Evolutionary conservation across 2,329 filamentous ascomycete genomes (phyloP), one percentile per base, ranked within the genome.

Genomic region (Sporothrix schenckii): DNA sequence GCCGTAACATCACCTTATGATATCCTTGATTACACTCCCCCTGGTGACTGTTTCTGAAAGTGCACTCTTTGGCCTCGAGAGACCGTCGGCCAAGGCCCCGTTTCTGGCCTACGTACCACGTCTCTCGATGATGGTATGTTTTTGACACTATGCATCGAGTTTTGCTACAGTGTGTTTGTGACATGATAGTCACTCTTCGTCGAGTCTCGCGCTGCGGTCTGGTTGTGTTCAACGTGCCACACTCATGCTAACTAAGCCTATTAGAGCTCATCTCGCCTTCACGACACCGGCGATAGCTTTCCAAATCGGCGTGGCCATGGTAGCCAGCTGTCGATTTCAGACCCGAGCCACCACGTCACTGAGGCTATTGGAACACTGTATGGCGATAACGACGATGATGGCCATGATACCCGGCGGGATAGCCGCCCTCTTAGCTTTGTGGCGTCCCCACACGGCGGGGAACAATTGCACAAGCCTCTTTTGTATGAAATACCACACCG

Each of bases 321-420:
- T 72, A 86, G 81, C 77, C 85, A 88, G 76, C 81, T 88, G 66
- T 89, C 87, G 70, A 88, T 97, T 79, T 95, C 92, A 80, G 93
- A 97, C 81, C 91, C 94, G 72, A 93, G 87, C 81, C 93, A 97
- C 81, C 94, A 97, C 87, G 92, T 97, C 78, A 97, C 93, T 70
- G 94, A 97, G 80, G 91, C 93, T 72, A 97, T 97, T 80, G 92
- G 92, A 68, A 93, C 93, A 76, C 87, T 97, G 81, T 97, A 97
- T 81, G 92, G 91, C 76, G 91, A 92, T 77, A 87, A 88, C 77
- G 88, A 89, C 75, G 87, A 92, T 76, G 86, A 88, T 75, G 75
- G 78, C 39, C 82, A 83, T 71, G 80, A 81, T 70, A 80, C 81
- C 24, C 74, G 85, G 27, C 87, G 89, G 67, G 80, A 82, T 27